Evolutionary conservation across 1,139 yeast species (phyloP), one percentile per base, ranked within the genome.

Genomic region (Kluyveromyces sp.): DNA sequence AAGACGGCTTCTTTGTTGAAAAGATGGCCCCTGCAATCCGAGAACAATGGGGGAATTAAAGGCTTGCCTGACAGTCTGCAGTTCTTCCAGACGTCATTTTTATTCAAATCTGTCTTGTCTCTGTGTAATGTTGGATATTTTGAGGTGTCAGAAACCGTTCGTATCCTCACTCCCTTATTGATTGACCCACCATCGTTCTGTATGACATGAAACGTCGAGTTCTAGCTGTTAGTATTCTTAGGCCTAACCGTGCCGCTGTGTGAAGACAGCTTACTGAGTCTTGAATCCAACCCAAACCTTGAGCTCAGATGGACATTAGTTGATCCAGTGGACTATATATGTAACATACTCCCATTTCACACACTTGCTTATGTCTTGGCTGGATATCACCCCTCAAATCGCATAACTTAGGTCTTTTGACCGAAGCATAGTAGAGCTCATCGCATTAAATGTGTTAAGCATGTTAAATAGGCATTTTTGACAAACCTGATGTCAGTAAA

Each of bases 21-120:
- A n/a, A 88, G 56, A 30, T 69, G 61, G 0, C 96, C 96, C 46
- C 66, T 67, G 57, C 71, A 82, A 63, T 87, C 96, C 26, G 88
- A 76, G 4, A 83, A 85, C 2, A 86, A 67, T 0, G 82, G 85
- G 4, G 58, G 60, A 8, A 49, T 54, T 17, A 78, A 63, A 9
- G 58, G 60, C 18, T 63, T 61, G 2, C 67, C 67, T 1, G 74
- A 65, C 17, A 78, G 51, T 3, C 64, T 57, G 49, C 83, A 77
- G 4, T 60, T 59, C 42, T 68, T 57, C 76, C 80, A 69, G 33
- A 30, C 19, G 4, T 47, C 33, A 20, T 29, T 40, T 33, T 40
- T 19, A 26, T 34, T 33, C 39, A 42, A 44, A 25, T 38, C 45
- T 3, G 36, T n/a, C 20, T 33, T 20, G 13, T 26, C 38, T 8